These are phyloP conservation scores for Henckelia pumila DNA, from an alignment of 257 asterid species.

Conservation along the genomic window DNA sequence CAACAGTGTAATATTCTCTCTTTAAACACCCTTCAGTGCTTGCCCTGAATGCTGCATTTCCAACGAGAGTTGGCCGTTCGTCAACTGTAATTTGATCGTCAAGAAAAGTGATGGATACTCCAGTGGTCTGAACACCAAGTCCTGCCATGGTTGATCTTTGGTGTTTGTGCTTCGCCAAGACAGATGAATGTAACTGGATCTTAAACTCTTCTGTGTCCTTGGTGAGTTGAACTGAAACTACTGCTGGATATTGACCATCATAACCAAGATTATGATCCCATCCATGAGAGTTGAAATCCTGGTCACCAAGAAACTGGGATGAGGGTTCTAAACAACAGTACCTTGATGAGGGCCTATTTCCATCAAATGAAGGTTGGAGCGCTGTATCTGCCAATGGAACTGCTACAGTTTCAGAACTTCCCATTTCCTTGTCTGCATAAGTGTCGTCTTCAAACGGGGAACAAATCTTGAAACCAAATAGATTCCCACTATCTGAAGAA, in stretches of 20 bases:
- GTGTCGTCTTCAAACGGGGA: constrained; percentile 28
- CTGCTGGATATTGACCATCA: constrained; percentile 40
- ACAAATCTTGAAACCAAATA: constrained; percentile 26
- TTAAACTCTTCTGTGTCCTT: constrained; percentile 39
- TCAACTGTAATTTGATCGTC: constrained; percentile 38
- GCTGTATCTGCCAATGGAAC: constrained; percentile 30
- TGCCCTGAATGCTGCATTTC: constrained; percentile 40
- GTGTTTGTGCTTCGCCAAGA: constrained; percentile 33
- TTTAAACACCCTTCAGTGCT: constrained; percentile 32
- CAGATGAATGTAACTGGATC: constrained; percentile 35
- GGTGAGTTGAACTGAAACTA: constrained; percentile 31
- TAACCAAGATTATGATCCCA: constrained; percentile 50
- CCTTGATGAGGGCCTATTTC: no score
- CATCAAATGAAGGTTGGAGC: constrained; percentile 33
- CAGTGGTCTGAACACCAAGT: constrained; percentile 34
- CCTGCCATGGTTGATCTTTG: constrained; percentile 38
- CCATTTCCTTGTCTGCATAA: constrained; percentile 19
- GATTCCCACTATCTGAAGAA: constrained; percentile 8
- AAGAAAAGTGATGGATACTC: constrained; percentile 34
- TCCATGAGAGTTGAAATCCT: constrained; percentile 33
- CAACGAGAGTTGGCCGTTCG: constrained; percentile 27
- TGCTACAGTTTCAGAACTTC: constrained; percentile 12
- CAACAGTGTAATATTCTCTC: constrained; percentile 26
- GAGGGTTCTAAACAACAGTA: no score
- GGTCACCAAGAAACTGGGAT: constrained; percentile 27